phyloP scores from a whole-genome alignment of 805 yeast species.

The Ogataea populi-albae region DNA sequence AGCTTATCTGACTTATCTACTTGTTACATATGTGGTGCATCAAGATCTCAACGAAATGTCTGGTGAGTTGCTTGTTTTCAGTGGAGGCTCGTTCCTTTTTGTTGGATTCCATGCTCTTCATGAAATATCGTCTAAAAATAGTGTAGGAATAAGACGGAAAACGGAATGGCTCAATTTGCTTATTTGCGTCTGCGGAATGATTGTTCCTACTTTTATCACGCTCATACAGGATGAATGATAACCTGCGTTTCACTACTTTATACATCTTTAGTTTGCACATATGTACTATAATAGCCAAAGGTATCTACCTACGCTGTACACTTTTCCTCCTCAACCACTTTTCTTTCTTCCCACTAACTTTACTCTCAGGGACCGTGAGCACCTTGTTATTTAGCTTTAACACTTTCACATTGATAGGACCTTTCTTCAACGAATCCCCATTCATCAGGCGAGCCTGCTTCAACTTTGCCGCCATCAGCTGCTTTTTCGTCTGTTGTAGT shows the following conservation, averaged over 20 bases:
- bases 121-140: conserved; percentile 32
- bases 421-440: conserved; percentile 32
- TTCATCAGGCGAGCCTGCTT: conserved; percentile 34
- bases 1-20: conserved; percentile 47
- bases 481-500: conserved; percentile 13
- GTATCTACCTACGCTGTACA: conserved; percentile 17
- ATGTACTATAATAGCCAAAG: not conserved
- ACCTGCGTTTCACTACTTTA: not conserved
- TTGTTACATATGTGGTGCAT: conserved; percentile 12
- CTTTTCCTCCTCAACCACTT: conserved; percentile 30
- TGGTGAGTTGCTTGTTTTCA: conserved; percentile 56
- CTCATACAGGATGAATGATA: conserved; percentile 23
- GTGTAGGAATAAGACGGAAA: not conserved
- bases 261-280: not conserved
- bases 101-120: conserved; percentile 66
- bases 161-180: conserved; percentile 14
- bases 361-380: conserved; percentile 24
- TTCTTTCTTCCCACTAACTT: conserved; percentile 19
- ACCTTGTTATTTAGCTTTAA: conserved; percentile 20
- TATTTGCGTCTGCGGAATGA: conserved; percentile 28
- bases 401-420: conserved; percentile 41
- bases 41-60: conserved; percentile 32
- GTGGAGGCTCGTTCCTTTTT: conserved; percentile 71
- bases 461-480: conserved; percentile 20
- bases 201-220: conserved; percentile 26